Evolutionary conservation across 1,284 basidiomycete genomes (phyloP), one percentile per base, ranked within the genome.

Genomic region (Coriolopsis trogii): DNA sequence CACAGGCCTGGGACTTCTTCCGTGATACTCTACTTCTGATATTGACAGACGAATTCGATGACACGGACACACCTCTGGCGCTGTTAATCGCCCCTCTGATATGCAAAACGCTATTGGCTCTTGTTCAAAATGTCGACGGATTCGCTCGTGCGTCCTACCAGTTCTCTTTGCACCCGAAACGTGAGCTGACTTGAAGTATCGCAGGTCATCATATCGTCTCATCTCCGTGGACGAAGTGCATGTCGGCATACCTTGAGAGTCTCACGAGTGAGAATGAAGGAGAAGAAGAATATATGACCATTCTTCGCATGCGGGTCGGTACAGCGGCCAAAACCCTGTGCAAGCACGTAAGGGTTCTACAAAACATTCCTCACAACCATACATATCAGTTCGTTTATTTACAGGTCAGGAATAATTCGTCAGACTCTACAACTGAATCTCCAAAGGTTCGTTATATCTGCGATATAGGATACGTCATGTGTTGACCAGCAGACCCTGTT

Each of bases 1-100:
- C 74, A 2, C 84, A 86, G 62, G 74, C 77, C 31, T 82, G 82
- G 78, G 70, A 80, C 46, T 74, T 78, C 59, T 63, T 89, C 39
- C 68, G 78, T 26, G 78, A 83, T 49, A 67, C 70, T 1, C 63
- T 84, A 4, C 54, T 82, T 9, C 65, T 80, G 25, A 76, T 82
- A 33, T 60, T 80, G 26, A 70, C 71, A 24, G 70, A 66, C 33
- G 67, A 77, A 25, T 75, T 74, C 51, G 31, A 68, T 10, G 73
- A 65, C 25, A 74, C 76, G 33, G 76, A 81, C 28, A 77, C 79
- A 49, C 66, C 76, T 2, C 67, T 85, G 21, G 77, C 78, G 12
- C 57, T 84, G 31, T 56, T 83, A 21, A 66, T 77, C 10, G 73
- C 73, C 39, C 74, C 80, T 8, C 63, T 69, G 6, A 67, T 88